Evolutionary conservation across 768 basidiomycete species (phyloP).

Genomic region (Termitomyces sp.): DNA sequence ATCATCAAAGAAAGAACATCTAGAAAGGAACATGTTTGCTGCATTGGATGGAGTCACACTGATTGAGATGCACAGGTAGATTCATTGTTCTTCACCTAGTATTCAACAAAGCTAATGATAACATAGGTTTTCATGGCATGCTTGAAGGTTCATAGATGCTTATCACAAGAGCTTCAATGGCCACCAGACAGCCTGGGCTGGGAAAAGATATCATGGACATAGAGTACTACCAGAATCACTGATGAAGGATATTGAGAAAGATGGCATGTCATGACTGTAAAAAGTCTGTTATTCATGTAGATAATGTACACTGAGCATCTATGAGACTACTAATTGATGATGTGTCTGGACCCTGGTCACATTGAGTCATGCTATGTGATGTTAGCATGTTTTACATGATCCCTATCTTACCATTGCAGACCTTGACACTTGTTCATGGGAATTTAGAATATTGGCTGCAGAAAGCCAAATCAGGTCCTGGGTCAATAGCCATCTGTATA

Average conservation of each 20-base stretch:
- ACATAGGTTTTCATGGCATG: slow-evolving; percentile 21
- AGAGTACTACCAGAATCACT: not conserved
- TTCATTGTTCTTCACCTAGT: not conserved
- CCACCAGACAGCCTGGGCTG: too few species aligned
- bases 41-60: slow-evolving; percentile 27
- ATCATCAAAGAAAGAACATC: slow-evolving; percentile 26
- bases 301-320: not conserved
- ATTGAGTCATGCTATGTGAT: too few species aligned
- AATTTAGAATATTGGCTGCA: too few species aligned
- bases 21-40: slow-evolving; percentile 27
- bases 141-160: slow-evolving; percentile 21
- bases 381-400: too few species aligned
- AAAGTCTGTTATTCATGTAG: not conserved
- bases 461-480: too few species aligned
- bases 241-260: not conserved
- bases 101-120: not conserved
- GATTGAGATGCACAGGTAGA: slow-evolving; percentile 18
- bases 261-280: not conserved
- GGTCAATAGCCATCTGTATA: too few species aligned
- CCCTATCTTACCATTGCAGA: too few species aligned
- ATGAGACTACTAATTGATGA: too few species aligned
- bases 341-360: too few species aligned
- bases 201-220: too few species aligned
- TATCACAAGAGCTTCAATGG: slow-evolving; percentile 16
- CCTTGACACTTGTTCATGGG: too few species aligned